These are phyloP conservation scores for Russula earlei DNA, from an alignment of 768 basidiomycete species.

Conservation along the genomic window DNA sequence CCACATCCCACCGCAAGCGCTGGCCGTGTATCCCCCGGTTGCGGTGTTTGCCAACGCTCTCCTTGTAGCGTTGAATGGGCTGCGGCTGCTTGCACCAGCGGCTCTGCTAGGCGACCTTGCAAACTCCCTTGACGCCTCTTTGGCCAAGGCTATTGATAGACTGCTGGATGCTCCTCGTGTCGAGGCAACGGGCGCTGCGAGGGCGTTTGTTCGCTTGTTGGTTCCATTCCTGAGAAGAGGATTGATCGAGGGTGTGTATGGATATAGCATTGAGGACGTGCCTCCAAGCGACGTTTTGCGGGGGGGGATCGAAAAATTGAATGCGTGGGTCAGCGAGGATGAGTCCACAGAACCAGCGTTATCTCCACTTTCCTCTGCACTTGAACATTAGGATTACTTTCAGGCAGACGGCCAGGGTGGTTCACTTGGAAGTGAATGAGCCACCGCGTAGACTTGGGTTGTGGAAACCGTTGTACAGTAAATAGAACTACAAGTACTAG, in stretches of 20 bases:
- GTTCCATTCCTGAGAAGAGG: slow-evolving; percentile 66
- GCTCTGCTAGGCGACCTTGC: slow-evolving; percentile 44
- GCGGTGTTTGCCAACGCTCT: slow-evolving; percentile 64
- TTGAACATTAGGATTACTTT: background rate
- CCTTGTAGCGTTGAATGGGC: slow-evolving; percentile 63
- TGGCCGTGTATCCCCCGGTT: slow-evolving; percentile 68
- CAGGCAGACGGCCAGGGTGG: too few relatives aligned
- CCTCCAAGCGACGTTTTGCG: background rate
- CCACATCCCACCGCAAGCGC: slow-evolving; percentile 60
- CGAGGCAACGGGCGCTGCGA: slow-evolving; percentile 33
- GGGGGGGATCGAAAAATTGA: background rate
- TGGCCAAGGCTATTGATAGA: slow-evolving; percentile 37
- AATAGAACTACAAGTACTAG: too few relatives aligned
- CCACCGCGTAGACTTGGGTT: too few relatives aligned
- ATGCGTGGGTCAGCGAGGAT: background rate
- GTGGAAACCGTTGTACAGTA: too few relatives aligned
- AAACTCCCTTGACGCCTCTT: slow-evolving; percentile 39
- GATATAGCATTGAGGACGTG: slow-evolving; percentile 22
- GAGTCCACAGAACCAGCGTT: background rate
- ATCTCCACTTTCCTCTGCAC: background rate
- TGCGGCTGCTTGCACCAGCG: slow-evolving; percentile 73
- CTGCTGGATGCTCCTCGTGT: slow-evolving; percentile 30
- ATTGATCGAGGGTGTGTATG: slow-evolving; percentile 68
- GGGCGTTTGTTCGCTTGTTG: slow-evolving; percentile 51
- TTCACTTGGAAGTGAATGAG: too few relatives aligned